Base-by-base conservation (phyloP, 108 stramenopile genomes). In the Cyclotella choctawhatcheeana region DNA sequence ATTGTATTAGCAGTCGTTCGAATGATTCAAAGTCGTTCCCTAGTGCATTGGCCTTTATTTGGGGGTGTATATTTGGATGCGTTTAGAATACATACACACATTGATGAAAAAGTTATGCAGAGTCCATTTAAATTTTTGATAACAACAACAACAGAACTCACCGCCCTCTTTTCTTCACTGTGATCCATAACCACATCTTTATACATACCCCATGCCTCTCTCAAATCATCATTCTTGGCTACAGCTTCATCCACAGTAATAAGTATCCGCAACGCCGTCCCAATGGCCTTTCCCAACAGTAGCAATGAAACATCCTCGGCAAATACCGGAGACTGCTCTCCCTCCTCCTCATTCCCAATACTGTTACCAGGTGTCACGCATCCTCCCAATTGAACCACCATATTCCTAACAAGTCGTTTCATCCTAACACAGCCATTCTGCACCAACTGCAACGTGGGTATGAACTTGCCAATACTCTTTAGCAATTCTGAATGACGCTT, bases 201-300 rank as follows among this genome's bases (percentile, higher is more conserved):
- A 54, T 83, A 85, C 82, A 83, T 64, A 8, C 31, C 53, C 85
- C 85, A 85, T 20, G 81, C 85, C n/a, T 85, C 78, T 10, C 37
- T 51, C 51, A 85, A 76, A 59, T 82, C 77, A 24, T 37, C 33
- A 69, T 85, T 85, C 25, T 34, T 56, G 30, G 81, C 67, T 1
- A 85, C 45, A 7, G 82, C 81, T 21, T 33, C 34, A 62, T 82
- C 85, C 6, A 85, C 63, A 20, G 81, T 58, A 33, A 85, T 80
- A 5, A 83, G 44, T 32, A 83, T 76, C 22, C 78, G 37, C 13
- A 85, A 55, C 10, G 82, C 67, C 17, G 55, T 63, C 52, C 51
- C 55, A 7, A 85, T 71, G 21, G 79, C 68, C 31, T 76, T 78
- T 56, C 68, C 77, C 20, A 85, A 32, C 4, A 65, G 63, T 8